Conservation (phyloP, 2,329 filamentous ascomycete species). For the Sclerotinia borealis region DNA sequence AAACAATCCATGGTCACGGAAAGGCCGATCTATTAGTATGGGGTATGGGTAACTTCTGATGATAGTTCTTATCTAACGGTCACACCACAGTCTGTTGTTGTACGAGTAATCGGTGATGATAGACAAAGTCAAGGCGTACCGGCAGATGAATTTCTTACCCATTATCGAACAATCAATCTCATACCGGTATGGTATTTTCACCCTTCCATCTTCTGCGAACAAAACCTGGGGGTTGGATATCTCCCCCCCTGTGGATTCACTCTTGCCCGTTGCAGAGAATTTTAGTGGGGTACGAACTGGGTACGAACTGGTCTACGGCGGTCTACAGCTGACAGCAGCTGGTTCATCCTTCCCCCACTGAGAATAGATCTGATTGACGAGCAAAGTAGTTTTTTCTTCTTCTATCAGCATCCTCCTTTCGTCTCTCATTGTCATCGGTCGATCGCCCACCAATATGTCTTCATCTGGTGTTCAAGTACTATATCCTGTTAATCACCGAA, state of each 20-base stretch:
- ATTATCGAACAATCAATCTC: not conserved
- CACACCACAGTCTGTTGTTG: not conserved
- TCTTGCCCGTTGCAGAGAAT: not conserved
- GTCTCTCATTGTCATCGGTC: not conserved
- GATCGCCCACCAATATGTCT: constrained; percentile 19
- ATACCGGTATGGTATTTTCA: not conserved
- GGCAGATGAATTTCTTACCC: not conserved
- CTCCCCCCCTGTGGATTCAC: not conserved
- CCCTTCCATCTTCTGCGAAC: not conserved
- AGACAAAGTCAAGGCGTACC: not conserved
- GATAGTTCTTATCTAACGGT: not conserved
- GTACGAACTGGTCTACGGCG: too few relatives aligned
- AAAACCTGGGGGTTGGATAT: not conserved
- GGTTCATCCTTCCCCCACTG: not conserved
- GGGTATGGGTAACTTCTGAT: too few relatives aligned
- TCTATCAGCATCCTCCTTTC: not conserved
- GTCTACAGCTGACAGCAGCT: not conserved
- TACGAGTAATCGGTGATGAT: not conserved
- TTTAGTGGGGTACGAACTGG: too few relatives aligned
- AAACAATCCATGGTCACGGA: too few relatives aligned
- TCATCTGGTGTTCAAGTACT: constrained; percentile 20
- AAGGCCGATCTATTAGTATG: too few relatives aligned
- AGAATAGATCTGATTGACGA: not conserved
- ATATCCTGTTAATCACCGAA: constrained; percentile 12
- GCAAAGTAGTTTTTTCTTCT: not conserved